phyloP scores from a whole-genome alignment of 2,329 filamentous ascomycete genomes.

The Colletotrichum cereale region DNA sequence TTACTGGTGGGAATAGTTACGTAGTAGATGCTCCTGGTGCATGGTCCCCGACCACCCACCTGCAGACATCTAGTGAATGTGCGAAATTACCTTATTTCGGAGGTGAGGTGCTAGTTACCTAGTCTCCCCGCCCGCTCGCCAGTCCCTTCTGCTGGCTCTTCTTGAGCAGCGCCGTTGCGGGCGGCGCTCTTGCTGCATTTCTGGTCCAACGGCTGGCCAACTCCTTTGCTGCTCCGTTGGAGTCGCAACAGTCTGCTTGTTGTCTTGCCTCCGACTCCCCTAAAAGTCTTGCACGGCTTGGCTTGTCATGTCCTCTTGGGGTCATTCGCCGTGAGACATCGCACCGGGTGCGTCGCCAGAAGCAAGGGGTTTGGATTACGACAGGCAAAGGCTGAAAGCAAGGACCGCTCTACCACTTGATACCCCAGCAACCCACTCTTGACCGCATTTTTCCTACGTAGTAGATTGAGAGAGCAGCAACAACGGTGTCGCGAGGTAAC shows the following conservation, averaged over 20 bases:
- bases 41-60: slow-evolving; percentile 17
- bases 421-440: slow-evolving; percentile 10
- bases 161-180: slow-evolving; percentile 3
- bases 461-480: neutral
- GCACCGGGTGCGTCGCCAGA: slow-evolving; percentile 8
- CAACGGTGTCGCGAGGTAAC: neutral
- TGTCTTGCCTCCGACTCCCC: neutral
- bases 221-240: neutral
- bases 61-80: slow-evolving; percentile 30
- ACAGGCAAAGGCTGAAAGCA: slow-evolving; percentile 14
- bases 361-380: slow-evolving; percentile 6
- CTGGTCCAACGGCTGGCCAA: slow-evolving; percentile 2
- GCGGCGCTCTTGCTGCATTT: neutral
- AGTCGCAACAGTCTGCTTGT: neutral
- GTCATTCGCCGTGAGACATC: slow-evolving; percentile 20
- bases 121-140: slow-evolving; percentile 1
- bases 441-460: slow-evolving; percentile 13
- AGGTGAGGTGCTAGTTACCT: slow-evolving; percentile 9
- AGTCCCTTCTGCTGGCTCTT: slow-evolving; percentile 10
- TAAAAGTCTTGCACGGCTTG: neutral
- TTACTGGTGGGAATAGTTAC: slow-evolving; percentile 28
- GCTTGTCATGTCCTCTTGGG: neutral
- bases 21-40: neutral
- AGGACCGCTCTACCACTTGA: slow-evolving; percentile 12
- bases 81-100: slow-evolving; percentile 39